Conservation (phyloP, 352 stramenopile genomes). For the Pythium phragmitis region DNA sequence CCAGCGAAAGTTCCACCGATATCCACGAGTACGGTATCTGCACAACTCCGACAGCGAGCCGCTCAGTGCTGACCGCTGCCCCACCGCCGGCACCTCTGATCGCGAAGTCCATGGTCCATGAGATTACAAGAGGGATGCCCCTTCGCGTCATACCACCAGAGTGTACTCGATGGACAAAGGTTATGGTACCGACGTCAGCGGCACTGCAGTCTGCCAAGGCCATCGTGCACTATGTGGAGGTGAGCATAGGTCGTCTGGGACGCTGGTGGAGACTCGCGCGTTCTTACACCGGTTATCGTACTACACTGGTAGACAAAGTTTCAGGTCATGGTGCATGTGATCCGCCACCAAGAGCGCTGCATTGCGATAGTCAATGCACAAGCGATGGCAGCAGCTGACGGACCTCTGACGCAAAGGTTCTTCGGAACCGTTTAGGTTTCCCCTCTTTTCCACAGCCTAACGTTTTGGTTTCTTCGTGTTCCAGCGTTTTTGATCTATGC, state of each 20-base stretch:
- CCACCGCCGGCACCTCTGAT: conserved; percentile 12
- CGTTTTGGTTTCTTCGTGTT: not conserved
- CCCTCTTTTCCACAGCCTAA: not conserved
- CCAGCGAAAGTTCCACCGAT: not conserved
- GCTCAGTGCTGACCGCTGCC: not conserved
- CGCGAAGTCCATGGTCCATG: conserved; percentile 27
- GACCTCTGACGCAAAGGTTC: conserved; percentile 5
- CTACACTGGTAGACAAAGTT: conserved; percentile 9
- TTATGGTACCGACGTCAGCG: conserved; percentile 27
- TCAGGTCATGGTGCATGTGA: conserved; percentile 3
- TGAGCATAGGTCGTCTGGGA: not conserved
- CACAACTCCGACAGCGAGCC: conserved; percentile 1
- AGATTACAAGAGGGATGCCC: conserved; percentile 30
- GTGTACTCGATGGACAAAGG: conserved; percentile 38
- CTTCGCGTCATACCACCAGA: conserved; percentile 33
- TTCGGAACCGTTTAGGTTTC: not conserved
- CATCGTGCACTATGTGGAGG: conserved; percentile 37
- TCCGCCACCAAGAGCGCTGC: not conserved
- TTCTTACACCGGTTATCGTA: not conserved
- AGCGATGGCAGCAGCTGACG: not conserved
- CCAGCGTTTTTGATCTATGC: conserved; percentile 11
- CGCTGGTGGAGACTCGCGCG: not conserved
- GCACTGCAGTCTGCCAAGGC: conserved; percentile 26
- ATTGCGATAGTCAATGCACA: conserved; percentile 5
- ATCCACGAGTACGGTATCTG: conserved; percentile 3